phyloP scores from a whole-genome alignment of 1,284 basidiomycete genomes.

The Fomes fomentarius region DNA sequence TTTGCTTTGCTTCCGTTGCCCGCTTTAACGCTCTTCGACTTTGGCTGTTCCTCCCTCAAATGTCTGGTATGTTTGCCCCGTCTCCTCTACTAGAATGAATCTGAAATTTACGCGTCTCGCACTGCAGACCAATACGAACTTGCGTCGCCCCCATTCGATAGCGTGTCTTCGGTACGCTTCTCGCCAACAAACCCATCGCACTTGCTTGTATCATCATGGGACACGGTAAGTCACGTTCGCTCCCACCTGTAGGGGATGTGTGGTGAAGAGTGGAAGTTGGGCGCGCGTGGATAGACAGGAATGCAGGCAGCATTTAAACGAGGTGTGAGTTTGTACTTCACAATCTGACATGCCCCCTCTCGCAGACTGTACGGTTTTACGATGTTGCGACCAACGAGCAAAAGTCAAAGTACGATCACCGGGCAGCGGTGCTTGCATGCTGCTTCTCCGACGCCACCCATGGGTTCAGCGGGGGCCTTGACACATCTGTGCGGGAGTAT shows the following conservation, averaged over 20 bases:
- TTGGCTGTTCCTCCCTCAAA: background rate
- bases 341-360: background rate
- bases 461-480: slow-evolving; percentile 77
- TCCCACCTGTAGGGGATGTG: background rate
- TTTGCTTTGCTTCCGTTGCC: slow-evolving; percentile 1
- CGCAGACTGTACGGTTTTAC: slow-evolving; percentile 75
- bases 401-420: slow-evolving; percentile 77
- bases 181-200: slow-evolving; percentile 80
- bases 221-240: slow-evolving; percentile 63
- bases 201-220: slow-evolving; percentile 86
- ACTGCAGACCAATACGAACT: slow-evolving; percentile 49
- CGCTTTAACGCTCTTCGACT: background rate
- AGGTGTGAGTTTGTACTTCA: too few relatives aligned
- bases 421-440: slow-evolving; percentile 73
- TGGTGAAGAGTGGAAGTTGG: background rate
- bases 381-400: slow-evolving; percentile 66
- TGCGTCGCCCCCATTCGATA: slow-evolving; percentile 82
- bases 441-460: slow-evolving; percentile 65
- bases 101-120: background rate
- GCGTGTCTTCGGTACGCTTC: slow-evolving; percentile 79
- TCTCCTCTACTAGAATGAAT: background rate
- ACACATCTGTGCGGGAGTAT: slow-evolving; percentile 73
- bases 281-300: background rate
- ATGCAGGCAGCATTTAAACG: too few relatives aligned
- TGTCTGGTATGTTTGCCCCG: slow-evolving; percentile 6